Evolutionary conservation across 257 asterid species (phyloP), one percentile per base, ranked within the genome.

Genomic region (Henckelia pumila): DNA sequence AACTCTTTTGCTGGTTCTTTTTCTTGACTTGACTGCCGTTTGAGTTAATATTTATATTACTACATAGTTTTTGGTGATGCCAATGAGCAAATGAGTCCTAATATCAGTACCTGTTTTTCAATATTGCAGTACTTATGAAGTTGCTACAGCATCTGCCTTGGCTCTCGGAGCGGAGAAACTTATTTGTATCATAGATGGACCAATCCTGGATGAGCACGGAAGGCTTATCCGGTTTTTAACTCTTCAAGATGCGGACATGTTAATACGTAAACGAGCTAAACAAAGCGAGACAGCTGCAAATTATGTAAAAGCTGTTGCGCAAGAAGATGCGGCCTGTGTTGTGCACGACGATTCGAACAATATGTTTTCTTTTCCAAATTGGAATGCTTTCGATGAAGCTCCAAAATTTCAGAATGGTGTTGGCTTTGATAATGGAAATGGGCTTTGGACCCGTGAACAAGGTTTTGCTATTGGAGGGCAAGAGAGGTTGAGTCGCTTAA

Each of bases 381-480:
- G 84, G 37, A 75, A 75, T 33, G 81, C 69, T 67, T 81, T 76
- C 64, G 69, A 80, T 68, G 77, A 65, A 63, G 80, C 83, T 59
- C 86, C 88, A 10, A 88, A 77, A 50, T 91, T 94, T 77, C 97
- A 91, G 61, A 94, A 94, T 72, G 99, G 99, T 64, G 95, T 94
- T 78, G 99, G 97, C 20, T 94, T 94, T 75, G 95, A 85, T 75
- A 86, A 78, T 64, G 95, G 96, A 59, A 86, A 86, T 67, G 99
- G 99, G 67, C 79, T 90, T 70, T 92, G 96, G 96, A 76, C 91
- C 47, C 68, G 82, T 20, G 97, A 88, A 80, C 96, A 85, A 80
- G 99, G 97, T 73, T 91, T 90, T 59, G 97, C 97, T 26, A 81
- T 94, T 72, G 99, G 99, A 56, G 99, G 96, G 70, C 96, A 86